Base-by-base conservation (phyloP, 371 early-diverging fungal genomes). In the Synchytrium microbalum region DNA sequence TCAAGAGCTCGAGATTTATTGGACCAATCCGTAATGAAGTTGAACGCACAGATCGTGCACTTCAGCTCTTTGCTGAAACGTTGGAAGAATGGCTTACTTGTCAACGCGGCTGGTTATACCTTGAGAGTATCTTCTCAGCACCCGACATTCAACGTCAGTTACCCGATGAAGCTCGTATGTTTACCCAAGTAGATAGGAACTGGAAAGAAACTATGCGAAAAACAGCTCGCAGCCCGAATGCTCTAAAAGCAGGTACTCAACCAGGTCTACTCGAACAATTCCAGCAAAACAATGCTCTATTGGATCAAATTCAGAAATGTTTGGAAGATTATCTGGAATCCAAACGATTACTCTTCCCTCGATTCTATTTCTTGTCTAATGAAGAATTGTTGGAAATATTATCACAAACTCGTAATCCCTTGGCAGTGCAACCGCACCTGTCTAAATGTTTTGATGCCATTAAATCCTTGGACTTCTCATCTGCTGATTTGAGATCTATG, bases 291-390 rank as follows among this genome's bases (percentile, higher is more conserved):
- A 82, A 82, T 61, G 63, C 71, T 31, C 70, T 82, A 29, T 65
- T 82, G 13, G 82, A 82, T 29, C 79, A 82, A 59, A 82, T 82
- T 59, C 80, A 82, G 62, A 82, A 79, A 66, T 82, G 82, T 56
- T 64, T 82, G 23, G 82, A 82, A 66, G 82, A 82, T 54, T 82
- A 82, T 61, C 64, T 82, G 16, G 82, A 82, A 58, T 74, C 75
- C 60, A 82, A 82, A 66, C 69, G 82, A 16, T 71, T 82, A 2
- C 71, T 82, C 31, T 82, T 82, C 64, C 82, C 80, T 16, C 70
- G 80, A n/a, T 80, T 81, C 59, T 84, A 82, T 67, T 81, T 84
- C 64, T 56, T 84, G 52, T 79, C 82, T 25, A 81, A 84, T 69
- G 80, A 80, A 19, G 82, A 84, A 68, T 71, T 84, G 1, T 71